These are phyloP conservation scores for Thielaviopsis populi DNA, from an alignment of 2,329 filamentous ascomycete genomes.

Conservation along the genomic window DNA sequence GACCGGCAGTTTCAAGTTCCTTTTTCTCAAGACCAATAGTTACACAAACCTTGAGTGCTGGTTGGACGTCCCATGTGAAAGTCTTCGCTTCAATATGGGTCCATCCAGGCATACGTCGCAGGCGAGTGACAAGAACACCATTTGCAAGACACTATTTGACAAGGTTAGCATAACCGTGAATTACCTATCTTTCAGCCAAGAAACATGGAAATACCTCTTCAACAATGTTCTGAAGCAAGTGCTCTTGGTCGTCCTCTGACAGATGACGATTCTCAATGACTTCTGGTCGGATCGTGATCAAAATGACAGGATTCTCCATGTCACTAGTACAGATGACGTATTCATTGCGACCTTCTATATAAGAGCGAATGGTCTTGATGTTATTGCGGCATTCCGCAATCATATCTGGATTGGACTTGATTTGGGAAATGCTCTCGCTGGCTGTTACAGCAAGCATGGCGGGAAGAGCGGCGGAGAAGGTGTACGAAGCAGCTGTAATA, in stretches of 20 bases:
- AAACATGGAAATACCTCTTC: conserved; percentile 58
- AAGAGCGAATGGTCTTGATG: conserved; percentile 67
- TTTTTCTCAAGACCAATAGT: conserved; percentile 80
- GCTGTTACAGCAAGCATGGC: conserved; percentile 92
- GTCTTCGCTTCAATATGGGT: conserved; percentile 51
- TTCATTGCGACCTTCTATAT: conserved; percentile 84
- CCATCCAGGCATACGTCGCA: conserved; percentile 62
- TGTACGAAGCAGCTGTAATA: conserved; percentile 82
- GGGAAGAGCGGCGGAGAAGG: conserved; percentile 86
- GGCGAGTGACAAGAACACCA: conserved; percentile 72
- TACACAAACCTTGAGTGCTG: conserved; percentile 81
- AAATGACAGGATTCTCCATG: conserved; percentile 71
- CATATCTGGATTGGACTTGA: conserved; percentile 78
- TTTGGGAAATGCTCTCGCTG: conserved; percentile 71
- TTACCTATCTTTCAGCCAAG: neutral
- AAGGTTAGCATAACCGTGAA: neutral
- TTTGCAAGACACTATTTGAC: conserved; percentile 57
- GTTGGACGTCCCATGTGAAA: conserved; percentile 52
- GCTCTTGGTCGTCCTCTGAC: conserved; percentile 62
- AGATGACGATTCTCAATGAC: conserved; percentile 57
- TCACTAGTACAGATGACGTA: conserved; percentile 76
- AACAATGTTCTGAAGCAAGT: conserved; percentile 75
- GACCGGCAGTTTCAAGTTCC: conserved; percentile 88
- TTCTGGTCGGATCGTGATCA: conserved; percentile 71
- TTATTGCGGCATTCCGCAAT: conserved; percentile 69